Base-by-base conservation (phyloP, 108 stramenopile genomes). In the Cyclotella atomus region DNA sequence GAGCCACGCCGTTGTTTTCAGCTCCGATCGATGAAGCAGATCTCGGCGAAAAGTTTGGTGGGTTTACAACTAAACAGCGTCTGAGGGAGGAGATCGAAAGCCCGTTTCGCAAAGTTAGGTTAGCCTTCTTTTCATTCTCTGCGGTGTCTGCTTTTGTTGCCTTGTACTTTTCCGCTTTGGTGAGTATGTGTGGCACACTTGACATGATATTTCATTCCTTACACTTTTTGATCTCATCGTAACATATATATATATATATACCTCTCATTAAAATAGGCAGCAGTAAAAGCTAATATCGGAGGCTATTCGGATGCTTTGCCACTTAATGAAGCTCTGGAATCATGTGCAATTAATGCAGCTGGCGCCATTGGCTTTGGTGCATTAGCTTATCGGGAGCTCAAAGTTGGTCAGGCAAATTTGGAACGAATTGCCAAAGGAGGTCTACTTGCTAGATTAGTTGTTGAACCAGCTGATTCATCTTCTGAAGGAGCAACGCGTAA, bases 61-160 rank as follows among this genome's bases (percentile, higher is more conserved):
- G 91, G 9, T 95, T 83, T 64, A 95, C 94, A n/a, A 89, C 83
- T 52, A 95, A 95, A 65, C 94, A 95, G 69, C 83, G 94, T 5
- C 74, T 95, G 3, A 83, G 94, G 25, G 94, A 95, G 65, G 91
- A 95, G 68, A 82, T 95, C 9, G 94, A 95, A 65, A 88, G 87
- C 9, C 91, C 94, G 20, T 95, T 95, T 80, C 89, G 94, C 0
- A 88, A 87, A 49, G 91, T 92, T 16, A 88, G 94, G 15, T 65
- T 95, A 2, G 59, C 79, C 8, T 89, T 92, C 83, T 95, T 95
- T 76, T 83, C 70, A 0, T 66, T 75, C n/a, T 85, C 83, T 1
- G 61, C 78, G 1, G 81, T 60, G 32, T 89, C 88, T 19, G 94
- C 94, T 3, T 41, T 83, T 62, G 75, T 84, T 7, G 94, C 94